Base-by-base conservation (phyloP, 208 protist species). In the Leptomonas seymouri region DNA sequence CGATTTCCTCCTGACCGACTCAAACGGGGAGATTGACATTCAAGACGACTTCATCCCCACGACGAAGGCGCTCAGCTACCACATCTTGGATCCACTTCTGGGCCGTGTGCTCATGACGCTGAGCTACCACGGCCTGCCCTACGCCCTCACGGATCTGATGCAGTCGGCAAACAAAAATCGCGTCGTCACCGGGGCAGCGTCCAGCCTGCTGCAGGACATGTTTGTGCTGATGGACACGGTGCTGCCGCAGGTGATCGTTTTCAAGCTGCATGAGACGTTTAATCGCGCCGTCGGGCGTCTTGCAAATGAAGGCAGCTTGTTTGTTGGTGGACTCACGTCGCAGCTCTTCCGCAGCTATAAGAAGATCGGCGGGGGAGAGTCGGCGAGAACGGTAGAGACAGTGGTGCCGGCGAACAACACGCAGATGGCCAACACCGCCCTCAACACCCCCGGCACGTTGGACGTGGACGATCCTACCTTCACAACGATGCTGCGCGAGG, bases 211-310 rank as follows among this genome's bases (percentile, higher is more conserved):
- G 54, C 92, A 97, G 66, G 84, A 94, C 66, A 31, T 97, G 7
- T 84, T 93, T 28, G 83, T 93, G 55, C 81, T 97, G 20, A 94
- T 94, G 89, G 92, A 97, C 71, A 97, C 87, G 0, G 78, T 94
- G 44, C 82, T 97, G 61, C 87, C 92, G 28, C 78, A 82, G 68
- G 73, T 68, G 48, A 89, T 86, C n/a, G 89, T 93, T 14, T 76
- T 80, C 61, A 60, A 80, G 30, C 65, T 97, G 54, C 89, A 97
- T 79, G 88, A 86, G 66, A 74, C 82, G 18, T 84, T 95, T 48
- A 97, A 93, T 76, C 63, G 69, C 21, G 85, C 84, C 6, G 84
- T 94, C 23, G 92, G 91, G 27, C 79, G 79, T 15, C 74, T 94
- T 15, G 74, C 82, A 8, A 73, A 78, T 41, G 71, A 87, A 46